Conservation (phyloP, 305 asterid species). For the Andrographis paniculata region DNA sequence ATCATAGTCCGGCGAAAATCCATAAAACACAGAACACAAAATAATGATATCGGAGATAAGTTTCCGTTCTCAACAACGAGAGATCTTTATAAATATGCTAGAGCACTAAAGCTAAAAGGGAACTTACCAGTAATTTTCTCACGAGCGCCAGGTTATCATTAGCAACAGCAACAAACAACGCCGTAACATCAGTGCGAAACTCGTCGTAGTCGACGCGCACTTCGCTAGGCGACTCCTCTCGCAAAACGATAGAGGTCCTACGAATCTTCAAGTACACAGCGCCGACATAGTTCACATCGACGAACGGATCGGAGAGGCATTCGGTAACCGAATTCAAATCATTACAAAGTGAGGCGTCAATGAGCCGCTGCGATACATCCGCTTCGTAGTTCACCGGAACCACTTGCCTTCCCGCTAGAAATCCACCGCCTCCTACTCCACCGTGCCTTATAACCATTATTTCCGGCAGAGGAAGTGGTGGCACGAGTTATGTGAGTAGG, state of each 20-base stretch:
- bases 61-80: too few species aligned
- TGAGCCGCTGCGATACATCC: constrained; percentile 61
- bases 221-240: constrained; percentile 42
- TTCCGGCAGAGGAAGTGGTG: constrained; percentile 20
- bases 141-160: constrained; percentile 53
- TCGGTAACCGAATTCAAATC: constrained; percentile 46
- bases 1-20: too few species aligned
- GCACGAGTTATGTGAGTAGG: not conserved
- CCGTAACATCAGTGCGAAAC: constrained; percentile 63
- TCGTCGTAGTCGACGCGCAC: constrained; percentile 49
- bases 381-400: constrained; percentile 69
- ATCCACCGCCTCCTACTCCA: constrained; percentile 35
- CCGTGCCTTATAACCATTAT: constrained; percentile 44
- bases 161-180: constrained; percentile 60
- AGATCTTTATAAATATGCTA: not conserved
- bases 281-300: constrained; percentile 66
- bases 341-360: constrained; percentile 44
- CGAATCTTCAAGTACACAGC: constrained; percentile 56
- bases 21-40: too few species aligned
- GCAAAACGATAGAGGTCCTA: constrained; percentile 40
- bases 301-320: constrained; percentile 54
- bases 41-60: too few species aligned
- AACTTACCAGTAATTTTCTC: constrained; percentile 50
- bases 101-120: too few species aligned
- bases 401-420: constrained; percentile 53